Percentiles rank a stretch among this genome's conserved stretches.
Evolutionary conservation across 768 basidiomycete genomes (phyloP).

Genomic region (Sistotremastrum niveocremeum): DNA sequence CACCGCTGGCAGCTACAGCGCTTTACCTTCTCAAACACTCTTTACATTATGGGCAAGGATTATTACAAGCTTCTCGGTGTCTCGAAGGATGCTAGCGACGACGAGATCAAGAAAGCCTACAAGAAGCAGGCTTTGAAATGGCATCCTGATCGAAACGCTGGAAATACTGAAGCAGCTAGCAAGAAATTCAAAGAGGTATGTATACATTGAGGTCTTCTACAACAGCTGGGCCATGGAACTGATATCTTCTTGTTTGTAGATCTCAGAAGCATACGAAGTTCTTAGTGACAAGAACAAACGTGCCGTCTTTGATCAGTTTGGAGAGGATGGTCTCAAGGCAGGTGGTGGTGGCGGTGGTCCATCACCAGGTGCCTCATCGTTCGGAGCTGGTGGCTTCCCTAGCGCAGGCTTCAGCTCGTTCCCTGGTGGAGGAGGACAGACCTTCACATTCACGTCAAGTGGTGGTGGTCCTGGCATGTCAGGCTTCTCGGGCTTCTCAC

Average conservation of each 20-base stretch:
- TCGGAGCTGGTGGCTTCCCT: conserved; percentile 25
- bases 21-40: neutral
- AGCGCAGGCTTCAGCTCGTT: conserved; percentile 29
- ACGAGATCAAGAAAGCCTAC: conserved; percentile 88
- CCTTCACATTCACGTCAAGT: conserved; percentile 43
- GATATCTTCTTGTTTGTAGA: conserved; percentile 25
- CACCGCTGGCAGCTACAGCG: too few relatives aligned
- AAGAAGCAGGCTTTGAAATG: conserved; percentile 90
- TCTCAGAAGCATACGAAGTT: conserved; percentile 94
- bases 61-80: conserved; percentile 83
- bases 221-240: conserved; percentile 1
- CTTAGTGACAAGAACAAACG: conserved; percentile 81
- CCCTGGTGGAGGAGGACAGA: conserved; percentile 32
- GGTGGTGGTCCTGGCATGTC: conserved; percentile 15
- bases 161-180: conserved; percentile 71
- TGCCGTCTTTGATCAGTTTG: conserved; percentile 81
- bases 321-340: conserved; percentile 87
- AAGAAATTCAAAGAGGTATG: conserved; percentile 85
- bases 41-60: conserved; percentile 54
- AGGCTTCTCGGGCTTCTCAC: conserved; percentile 44
- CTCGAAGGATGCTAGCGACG: conserved; percentile 56
- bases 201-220: neutral
- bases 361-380: conserved; percentile 34
- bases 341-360: conserved; percentile 44
- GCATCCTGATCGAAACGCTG: conserved; percentile 83